phyloP scores from a whole-genome alignment of 2,329 filamentous ascomycete genomes.

The Botrytis paeoniae region DNA sequence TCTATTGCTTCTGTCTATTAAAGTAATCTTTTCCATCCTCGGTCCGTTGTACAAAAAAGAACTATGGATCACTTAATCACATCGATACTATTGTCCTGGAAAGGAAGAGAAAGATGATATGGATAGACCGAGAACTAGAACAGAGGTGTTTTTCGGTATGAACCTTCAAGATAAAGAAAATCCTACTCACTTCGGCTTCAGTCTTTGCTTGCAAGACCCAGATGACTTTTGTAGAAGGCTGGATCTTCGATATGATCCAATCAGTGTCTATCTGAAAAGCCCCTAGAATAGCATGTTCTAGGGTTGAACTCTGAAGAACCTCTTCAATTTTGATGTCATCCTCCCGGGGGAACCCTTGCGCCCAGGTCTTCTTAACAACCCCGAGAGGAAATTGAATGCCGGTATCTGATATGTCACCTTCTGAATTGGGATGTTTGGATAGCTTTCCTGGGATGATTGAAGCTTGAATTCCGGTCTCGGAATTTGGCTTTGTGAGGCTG shows the following conservation, averaged over 20 bases:
- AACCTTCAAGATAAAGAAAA: background rate
- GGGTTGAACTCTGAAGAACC: conserved; percentile 67
- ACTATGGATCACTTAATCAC: background rate
- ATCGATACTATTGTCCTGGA: background rate
- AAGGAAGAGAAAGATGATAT: background rate
- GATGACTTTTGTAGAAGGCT: conserved; percentile 59
- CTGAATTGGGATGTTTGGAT: background rate
- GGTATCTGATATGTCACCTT: conserved; percentile 10
- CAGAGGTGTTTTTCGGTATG: background rate
- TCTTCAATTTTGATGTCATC: conserved; percentile 88
- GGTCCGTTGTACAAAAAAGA: background rate
- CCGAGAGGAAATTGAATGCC: conserved; percentile 47
- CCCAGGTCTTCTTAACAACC: conserved; percentile 78
- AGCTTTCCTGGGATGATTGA: background rate
- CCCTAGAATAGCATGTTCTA: conserved; percentile 78
- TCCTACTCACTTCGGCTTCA: conserved; percentile 49
- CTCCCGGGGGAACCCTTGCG: conserved; percentile 56
- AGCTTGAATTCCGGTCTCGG: background rate
- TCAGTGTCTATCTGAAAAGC: conserved; percentile 83
- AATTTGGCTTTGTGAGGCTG: background rate
- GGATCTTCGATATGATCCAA: conserved; percentile 53
- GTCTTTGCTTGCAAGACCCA: conserved; percentile 55
- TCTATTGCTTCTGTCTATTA: background rate
- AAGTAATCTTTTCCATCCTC: background rate
- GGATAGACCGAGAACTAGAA: background rate